Base-by-base conservation (phyloP, 805 yeast genomes). In the Blastobotrys muscicola region DNA sequence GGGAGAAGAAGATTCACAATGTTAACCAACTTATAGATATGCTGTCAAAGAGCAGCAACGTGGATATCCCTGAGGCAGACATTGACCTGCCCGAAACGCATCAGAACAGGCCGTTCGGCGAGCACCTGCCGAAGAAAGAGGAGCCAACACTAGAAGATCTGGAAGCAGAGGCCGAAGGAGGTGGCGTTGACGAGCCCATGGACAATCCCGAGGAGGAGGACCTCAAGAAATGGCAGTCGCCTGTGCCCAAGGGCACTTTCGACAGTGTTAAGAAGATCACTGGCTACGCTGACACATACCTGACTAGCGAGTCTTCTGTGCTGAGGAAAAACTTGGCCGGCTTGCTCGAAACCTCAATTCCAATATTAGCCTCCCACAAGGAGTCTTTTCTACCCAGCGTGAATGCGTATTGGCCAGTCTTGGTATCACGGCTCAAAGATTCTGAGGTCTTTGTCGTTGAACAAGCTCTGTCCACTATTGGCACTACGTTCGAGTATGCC, bases 251-350 rank as follows among this genome's bases (percentile, higher is more conserved):
- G 34, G 63, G 69, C 2, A 64, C 82, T 0, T 90, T 85, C 58
- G 58, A 62, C 33, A 64, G 80, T 2, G 62, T 84, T 1, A 74
- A 78, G 36, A 75, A 75, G 43, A 77, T 90, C 3, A 67, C 78
- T 42, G 72, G 68, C 4, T 85, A 86, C 57, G 81, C 90, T 5
- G 82, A 84, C 43, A 66, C 85, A 45, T 68, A 76, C 26, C 62
- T 85, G 32, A 77, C 85, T 2, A 92, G 84, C 52, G 74, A 75
- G 1, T 80, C 94, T 0, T 59, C 70, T 2, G 61, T 69, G 2
- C 59, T 90, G 29, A 71, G 75, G 36, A 57, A 72, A 2, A 80
- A 76, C 46, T 70, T 86, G 4, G 58, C 89, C 43, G 66, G 61
- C 29, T 69, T 84, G 1, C 57, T 74, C 13, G 52, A 59, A 4